Percentiles rank a stretch among this genome's conserved stretches.
phyloP scores from a whole-genome alignment of 225 moss, liverwort and hornwort species.

The Ulota crispa region DNA sequence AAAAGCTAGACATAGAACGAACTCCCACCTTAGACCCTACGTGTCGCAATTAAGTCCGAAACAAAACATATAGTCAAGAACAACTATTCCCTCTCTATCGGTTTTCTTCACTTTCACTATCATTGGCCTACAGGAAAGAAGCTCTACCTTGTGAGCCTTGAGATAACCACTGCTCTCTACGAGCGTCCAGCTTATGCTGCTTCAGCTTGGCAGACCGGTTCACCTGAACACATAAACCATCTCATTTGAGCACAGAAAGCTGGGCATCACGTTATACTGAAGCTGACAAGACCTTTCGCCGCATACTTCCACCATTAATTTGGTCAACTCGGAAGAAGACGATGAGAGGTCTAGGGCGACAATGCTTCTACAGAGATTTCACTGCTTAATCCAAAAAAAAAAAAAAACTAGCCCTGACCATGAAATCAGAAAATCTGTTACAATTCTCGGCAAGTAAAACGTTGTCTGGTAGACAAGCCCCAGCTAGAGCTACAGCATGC shows the following conservation, averaged over 20 bases:
- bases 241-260: not conserved
- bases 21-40: not conserved
- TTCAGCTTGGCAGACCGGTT: constrained; percentile 76
- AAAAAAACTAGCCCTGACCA: not conserved
- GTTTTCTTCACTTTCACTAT: constrained; percentile 10
- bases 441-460: not conserved
- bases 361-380: not conserved
- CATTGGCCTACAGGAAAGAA: constrained; percentile 30
- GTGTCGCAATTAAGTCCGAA: not conserved
- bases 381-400: not conserved
- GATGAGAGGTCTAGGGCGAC: not conserved
- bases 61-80: not conserved
- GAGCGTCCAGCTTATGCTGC: constrained; percentile 77
- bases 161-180: constrained; percentile 80
- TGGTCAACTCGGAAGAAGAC: not conserved
- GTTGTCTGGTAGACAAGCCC: no score
- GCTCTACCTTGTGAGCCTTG: constrained; percentile 55
- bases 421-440: not conserved
- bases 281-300: not conserved
- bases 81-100: constrained; percentile 7
- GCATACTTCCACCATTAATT: not conserved
- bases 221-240: constrained; percentile 42
- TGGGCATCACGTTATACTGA: not conserved
- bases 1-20: not conserved
- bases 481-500: not conserved